These are phyloP conservation scores for Colletotrichum eleusines DNA, from an alignment of 2,329 filamentous ascomycete species.

Conservation along the genomic window DNA sequence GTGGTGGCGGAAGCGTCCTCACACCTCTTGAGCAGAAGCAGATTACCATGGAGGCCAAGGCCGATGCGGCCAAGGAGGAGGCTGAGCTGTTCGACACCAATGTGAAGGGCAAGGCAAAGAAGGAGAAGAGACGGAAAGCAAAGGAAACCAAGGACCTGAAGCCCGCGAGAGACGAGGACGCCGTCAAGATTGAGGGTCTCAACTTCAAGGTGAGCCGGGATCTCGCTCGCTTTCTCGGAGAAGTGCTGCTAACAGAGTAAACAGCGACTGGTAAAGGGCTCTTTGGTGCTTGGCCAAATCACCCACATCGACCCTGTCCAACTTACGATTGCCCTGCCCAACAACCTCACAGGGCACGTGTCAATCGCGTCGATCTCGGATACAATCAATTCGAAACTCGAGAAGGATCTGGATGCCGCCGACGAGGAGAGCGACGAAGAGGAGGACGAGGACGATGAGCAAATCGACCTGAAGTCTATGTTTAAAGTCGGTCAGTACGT, in stretches of 20 bases:
- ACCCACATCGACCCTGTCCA: constrained; percentile 84
- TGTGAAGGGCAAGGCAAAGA: constrained; percentile 59
- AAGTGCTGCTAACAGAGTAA: constrained; percentile 48
- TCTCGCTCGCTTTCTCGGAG: too few relatives aligned
- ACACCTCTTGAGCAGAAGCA: constrained; percentile 97
- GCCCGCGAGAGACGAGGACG: constrained; percentile 65
- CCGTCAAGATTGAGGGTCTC: constrained; percentile 83
- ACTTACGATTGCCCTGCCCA: constrained; percentile 85
- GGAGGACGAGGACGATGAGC: constrained; percentile 63
- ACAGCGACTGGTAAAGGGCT: constrained; percentile 86
- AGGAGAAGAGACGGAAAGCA: constrained; percentile 68
- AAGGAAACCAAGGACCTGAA: constrained; percentile 61
- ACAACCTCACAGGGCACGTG: constrained; percentile 91
- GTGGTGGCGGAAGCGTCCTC: constrained; percentile 90
- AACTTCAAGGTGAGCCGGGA: constrained; percentile 80
- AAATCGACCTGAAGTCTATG: constrained; percentile 78
- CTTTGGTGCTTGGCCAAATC: constrained; percentile 88
- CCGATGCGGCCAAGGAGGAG: constrained; percentile 92
- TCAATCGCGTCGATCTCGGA: constrained; percentile 93
- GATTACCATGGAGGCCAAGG: constrained; percentile 92
- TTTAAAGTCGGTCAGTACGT: constrained; percentile 91
- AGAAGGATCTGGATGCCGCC: constrained; percentile 71
- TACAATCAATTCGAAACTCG: constrained; percentile 79
- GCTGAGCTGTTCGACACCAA: constrained; percentile 64
- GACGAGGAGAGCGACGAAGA: constrained; percentile 67